Evolutionary conservation across 2,329 filamentous ascomycete genomes (phyloP), one percentile per base, ranked within the genome.

Genomic region (Exophiala oligosperma): DNA sequence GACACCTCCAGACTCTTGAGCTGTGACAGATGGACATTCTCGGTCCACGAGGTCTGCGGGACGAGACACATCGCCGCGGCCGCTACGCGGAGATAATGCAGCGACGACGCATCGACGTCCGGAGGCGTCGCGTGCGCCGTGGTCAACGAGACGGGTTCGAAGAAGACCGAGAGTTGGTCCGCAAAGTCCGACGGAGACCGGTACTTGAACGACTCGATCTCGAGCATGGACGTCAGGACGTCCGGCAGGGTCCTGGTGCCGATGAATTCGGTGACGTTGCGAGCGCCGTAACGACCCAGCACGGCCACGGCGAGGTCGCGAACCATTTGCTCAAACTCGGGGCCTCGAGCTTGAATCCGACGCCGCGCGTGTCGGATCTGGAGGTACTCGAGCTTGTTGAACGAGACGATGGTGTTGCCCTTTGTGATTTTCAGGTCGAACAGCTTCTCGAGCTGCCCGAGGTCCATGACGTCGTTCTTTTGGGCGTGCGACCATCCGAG

Each of bases 401-500:
- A 83, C 21, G 89, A 86, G 17, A 97, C 90, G 12, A 89, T 88
- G 5, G 92, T 91, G 71, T 97, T 92, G 8, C 93, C 93, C 67
- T 89, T 90, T 2, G 92, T 97, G 74, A 97, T 95, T 69, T 91
- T 92, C 64, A 96, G 81, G 47, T 87, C 85, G 70, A 97, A 93
- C 58, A 85, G 85, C 17, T 86, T 72, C 46, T 91, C 81, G 53
- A 99, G 82, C 8, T 91, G 83, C 0, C 86, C 71, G 57, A 97
- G 75, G 24, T 80, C 82, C 76, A 93, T 85, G 21, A 92, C 76
- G 68, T 95, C 89, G n/a, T 81, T 82, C 50, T 82, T 84, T 59
- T 81, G 73, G 26, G 78, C 77, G 68, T 92, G 88, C 28, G 86
- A 89, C 91, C 92, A 96, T 24, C 92, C 92, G 1, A 97, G 79